These are phyloP conservation scores for Periconia sp. DNA, from an alignment of 2,329 filamentous ascomycete genomes.

Conservation along the genomic window DNA sequence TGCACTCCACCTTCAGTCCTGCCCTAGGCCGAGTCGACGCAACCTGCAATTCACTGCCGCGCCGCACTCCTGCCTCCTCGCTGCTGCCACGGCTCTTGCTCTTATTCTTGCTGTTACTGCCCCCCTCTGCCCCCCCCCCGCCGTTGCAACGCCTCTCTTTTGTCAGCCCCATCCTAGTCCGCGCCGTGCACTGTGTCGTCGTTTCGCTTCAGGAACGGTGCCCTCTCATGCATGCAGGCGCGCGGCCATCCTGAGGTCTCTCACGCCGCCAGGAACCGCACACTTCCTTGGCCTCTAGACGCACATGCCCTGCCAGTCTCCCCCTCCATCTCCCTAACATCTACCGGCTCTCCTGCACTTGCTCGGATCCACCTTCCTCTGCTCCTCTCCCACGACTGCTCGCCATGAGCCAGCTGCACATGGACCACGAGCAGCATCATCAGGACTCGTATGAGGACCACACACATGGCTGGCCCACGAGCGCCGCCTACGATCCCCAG, in stretches of 20 bases:
- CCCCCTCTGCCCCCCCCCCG: constrained; percentile 14
- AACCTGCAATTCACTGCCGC: too few relatives aligned
- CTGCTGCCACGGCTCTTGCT: too few relatives aligned
- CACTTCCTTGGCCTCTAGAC: too few relatives aligned
- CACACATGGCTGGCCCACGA: constrained; percentile 39
- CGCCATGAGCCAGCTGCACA: constrained; percentile 50
- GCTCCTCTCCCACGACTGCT: constrained; percentile 20
- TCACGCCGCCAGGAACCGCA: constrained; percentile 36
- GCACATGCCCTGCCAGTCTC: constrained; percentile 40
- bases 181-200: constrained; percentile 29
- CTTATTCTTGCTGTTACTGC: constrained; percentile 20
- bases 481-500: constrained; percentile 35
- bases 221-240: constrained; percentile 48
- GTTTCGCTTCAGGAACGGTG: constrained; percentile 45
- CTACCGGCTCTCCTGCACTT: constrained; percentile 35
- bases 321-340: constrained; percentile 29
- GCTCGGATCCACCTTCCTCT: constrained; percentile 29
- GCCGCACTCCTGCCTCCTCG: constrained; percentile 19
- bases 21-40: too few relatives aligned
- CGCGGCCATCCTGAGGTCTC: constrained; percentile 38
- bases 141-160: too few relatives aligned
- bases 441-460: constrained; percentile 44
- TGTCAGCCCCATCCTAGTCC: constrained; percentile 34
- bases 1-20: too few relatives aligned
- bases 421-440: constrained; percentile 45